Conservation (phyloP, 176 grass and related monocot species). For the Avena atlantica region DNA sequence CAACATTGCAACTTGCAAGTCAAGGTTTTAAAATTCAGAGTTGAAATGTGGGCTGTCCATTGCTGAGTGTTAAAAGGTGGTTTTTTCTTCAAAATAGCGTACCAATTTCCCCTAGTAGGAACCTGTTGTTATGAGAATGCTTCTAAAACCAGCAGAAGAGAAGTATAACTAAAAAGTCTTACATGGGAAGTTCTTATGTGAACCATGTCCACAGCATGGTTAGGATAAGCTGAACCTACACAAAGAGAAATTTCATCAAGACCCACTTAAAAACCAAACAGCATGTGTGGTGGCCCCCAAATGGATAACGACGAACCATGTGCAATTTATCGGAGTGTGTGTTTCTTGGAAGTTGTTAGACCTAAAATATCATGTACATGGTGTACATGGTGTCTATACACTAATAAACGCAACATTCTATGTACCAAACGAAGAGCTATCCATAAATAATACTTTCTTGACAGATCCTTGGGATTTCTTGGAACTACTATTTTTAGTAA, state of each 20-base stretch:
- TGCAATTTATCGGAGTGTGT: neutral
- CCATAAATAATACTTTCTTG: neutral
- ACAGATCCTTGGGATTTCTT: neutral
- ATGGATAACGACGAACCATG: constrained; percentile 15
- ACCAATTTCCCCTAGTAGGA: neutral
- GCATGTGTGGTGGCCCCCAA: neutral
- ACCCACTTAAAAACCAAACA: neutral
- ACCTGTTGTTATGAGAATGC: neutral
- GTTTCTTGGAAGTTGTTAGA: constrained; percentile 9
- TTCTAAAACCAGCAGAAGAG: neutral
- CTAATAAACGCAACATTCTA: neutral
- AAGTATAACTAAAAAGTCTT: constrained; percentile 47
- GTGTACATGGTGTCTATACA: neutral
- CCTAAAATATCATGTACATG: neutral
- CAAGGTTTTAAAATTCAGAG: neutral
- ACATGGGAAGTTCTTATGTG: constrained; percentile 54
- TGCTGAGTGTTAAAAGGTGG: neutral
- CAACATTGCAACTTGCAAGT: neutral
- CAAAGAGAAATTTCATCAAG: constrained; percentile 42
- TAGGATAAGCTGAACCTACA: constrained; percentile 64
- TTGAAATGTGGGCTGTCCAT: neutral
- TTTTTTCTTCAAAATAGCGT: constrained; percentile 12
- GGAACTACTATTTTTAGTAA: neutral
- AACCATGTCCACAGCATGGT: constrained; percentile 50
- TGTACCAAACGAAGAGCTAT: constrained; percentile 7